These are phyloP conservation scores for Isabelozyma gotoi DNA, from an alignment of 805 yeast genomes.

Conservation along the genomic window DNA sequence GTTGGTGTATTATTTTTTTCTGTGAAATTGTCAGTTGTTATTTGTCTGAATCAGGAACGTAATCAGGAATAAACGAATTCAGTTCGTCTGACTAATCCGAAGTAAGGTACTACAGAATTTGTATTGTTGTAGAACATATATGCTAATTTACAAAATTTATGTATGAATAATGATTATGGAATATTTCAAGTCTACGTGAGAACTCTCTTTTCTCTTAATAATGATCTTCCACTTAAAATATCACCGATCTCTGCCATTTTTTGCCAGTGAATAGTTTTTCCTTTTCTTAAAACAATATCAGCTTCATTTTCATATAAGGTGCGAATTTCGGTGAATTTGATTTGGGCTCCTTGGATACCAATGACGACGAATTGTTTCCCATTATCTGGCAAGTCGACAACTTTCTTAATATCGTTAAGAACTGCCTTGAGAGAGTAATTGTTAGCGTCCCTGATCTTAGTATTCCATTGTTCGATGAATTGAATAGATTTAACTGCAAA, in stretches of 20 bases:
- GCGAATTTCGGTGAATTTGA: conserved; percentile 56
- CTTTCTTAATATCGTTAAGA: background rate
- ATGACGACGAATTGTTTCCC: conserved; percentile 49
- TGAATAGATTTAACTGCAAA: conserved; percentile 69
- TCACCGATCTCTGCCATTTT: conserved; percentile 58
- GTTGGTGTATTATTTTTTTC: too few species aligned
- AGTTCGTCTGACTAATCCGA: too few species aligned
- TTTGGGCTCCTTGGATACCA: conserved; percentile 67
- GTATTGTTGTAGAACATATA: background rate
- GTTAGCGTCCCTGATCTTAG: background rate
- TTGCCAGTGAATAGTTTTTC: conserved; percentile 68
- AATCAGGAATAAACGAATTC: too few species aligned
- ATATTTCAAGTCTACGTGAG: background rate
- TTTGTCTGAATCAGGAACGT: too few species aligned
- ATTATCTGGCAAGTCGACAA: background rate
- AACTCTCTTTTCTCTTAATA: conserved; percentile 23
- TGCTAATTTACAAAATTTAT: background rate
- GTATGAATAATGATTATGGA: too few species aligned
- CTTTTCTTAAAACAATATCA: conserved; percentile 62
- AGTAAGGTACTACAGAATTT: background rate
- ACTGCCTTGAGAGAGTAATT: background rate
- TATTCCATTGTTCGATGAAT: conserved; percentile 54
- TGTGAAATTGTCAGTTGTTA: too few species aligned
- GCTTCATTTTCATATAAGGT: conserved; percentile 62
- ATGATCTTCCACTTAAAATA: conserved; percentile 69